phyloP scores from a whole-genome alignment of 1,284 basidiomycete genomes.

The Fomitopsis betulina region DNA sequence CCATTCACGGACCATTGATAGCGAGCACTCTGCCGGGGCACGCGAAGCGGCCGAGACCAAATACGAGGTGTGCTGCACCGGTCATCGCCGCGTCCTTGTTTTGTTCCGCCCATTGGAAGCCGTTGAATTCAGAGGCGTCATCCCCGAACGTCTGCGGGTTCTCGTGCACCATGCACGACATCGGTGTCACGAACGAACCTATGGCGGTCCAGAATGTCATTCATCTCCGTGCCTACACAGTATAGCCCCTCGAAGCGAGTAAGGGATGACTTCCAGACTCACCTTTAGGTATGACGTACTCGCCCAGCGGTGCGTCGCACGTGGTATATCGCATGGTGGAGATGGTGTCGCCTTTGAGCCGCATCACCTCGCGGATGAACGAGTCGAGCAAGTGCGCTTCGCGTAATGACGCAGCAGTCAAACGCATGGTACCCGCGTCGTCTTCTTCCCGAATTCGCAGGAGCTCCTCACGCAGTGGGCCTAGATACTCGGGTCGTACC shows the following conservation, averaged over 20 bases:
- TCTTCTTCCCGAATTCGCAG: constrained; percentile 21
- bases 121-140: constrained; percentile 26
- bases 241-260: neutral
- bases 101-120: constrained; percentile 29
- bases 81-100: constrained; percentile 30
- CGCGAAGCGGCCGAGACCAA: constrained; percentile 33
- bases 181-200: constrained; percentile 27
- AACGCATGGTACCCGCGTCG: constrained; percentile 19
- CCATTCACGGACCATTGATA: constrained; percentile 25
- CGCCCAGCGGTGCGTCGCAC: constrained; percentile 26
- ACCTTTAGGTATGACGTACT: constrained; percentile 33
- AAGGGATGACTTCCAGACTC: neutral
- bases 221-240: neutral
- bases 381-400: constrained; percentile 30
- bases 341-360: constrained; percentile 35
- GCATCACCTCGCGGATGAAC: constrained; percentile 35
- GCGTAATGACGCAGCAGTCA: constrained; percentile 28
- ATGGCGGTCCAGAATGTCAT: neutral
- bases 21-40: constrained; percentile 32
- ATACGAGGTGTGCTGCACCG: constrained; percentile 29
- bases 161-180: constrained; percentile 29
- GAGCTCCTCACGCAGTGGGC: constrained; percentile 40
- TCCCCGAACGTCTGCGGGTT: constrained; percentile 26
- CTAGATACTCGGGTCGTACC: constrained; percentile 34
- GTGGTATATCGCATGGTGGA: constrained; percentile 29